Percentiles rank a stretch among this genome's conserved stretches.
Conservation (phyloP, 1,284 basidiomycete genomes). For the Ustilago xerochloae region DNA sequence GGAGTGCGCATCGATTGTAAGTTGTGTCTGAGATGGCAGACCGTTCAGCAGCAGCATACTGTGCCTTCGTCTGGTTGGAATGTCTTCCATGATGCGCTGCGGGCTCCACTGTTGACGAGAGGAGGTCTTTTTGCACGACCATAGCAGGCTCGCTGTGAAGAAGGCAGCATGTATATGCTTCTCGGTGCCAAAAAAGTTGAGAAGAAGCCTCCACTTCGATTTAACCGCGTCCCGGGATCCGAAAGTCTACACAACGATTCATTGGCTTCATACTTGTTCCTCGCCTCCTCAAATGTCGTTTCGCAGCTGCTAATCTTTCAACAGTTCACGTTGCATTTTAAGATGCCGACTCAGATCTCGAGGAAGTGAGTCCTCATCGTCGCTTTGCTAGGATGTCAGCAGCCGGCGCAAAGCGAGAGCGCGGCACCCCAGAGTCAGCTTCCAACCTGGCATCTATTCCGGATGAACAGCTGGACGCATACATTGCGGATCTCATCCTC, state of each 20-base stretch:
- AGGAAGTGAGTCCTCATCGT: no score
- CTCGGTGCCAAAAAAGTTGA: not conserved
- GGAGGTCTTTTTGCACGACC: no score
- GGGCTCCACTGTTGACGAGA: no score
- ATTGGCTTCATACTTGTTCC: no score
- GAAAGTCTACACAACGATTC: no score
- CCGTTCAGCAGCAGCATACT: constrained; percentile 24
- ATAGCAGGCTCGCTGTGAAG: no score
- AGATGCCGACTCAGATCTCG: no score
- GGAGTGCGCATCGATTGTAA: constrained; percentile 26
- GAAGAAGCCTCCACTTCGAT: not conserved
- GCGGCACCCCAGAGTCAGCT: not conserved
- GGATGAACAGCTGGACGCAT: constrained; percentile 38
- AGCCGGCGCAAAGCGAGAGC: not conserved
- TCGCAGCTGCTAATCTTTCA: no score
- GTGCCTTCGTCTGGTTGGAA: no score
- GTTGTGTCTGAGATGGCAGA: constrained; percentile 23
- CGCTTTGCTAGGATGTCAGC: no score
- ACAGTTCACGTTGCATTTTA: no score
- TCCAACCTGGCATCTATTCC: constrained; percentile 13
- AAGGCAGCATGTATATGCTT: not conserved
- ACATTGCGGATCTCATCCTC: constrained; percentile 44
- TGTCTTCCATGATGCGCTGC: not conserved
- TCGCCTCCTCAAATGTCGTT: no score
- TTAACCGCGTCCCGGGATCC: not conserved